phyloP scores from a whole-genome alignment of 2,329 filamentous ascomycete species.

The Hansfordia pulvinata region DNA sequence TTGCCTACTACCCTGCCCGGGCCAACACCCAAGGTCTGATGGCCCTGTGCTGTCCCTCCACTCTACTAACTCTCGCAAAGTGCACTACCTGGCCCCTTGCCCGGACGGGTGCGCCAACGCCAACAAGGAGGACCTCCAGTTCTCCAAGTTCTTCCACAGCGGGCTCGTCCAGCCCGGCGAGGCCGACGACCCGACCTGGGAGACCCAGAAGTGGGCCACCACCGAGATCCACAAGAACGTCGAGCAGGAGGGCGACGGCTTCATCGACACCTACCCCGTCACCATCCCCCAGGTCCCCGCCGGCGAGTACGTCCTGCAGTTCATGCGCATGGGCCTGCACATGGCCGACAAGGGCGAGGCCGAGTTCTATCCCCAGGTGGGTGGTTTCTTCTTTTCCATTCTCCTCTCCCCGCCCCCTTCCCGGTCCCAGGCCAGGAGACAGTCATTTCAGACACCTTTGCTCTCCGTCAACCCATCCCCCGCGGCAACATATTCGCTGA shows the following conservation, averaged over 20 bases:
- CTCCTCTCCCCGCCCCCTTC: no score
- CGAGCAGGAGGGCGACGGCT: slow-evolving; percentile 29
- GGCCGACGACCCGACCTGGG: slow-evolving; percentile 22
- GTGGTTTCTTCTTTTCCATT: no score
- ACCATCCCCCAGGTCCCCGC: slow-evolving; percentile 17
- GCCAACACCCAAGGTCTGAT: no score
- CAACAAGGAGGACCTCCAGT: slow-evolving; percentile 16
- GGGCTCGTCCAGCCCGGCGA: slow-evolving; percentile 13
- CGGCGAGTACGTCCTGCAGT: slow-evolving; percentile 11
- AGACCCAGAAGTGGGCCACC: slow-evolving; percentile 28
- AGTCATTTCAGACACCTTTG: background rate
- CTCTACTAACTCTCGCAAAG: no score
- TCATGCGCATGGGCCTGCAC: slow-evolving; percentile 14
- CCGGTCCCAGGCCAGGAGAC: no score
- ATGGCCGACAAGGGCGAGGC: slow-evolving; percentile 7
- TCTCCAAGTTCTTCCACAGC: slow-evolving; percentile 16
- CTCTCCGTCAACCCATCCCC: background rate
- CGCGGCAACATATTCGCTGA: slow-evolving; percentile 3
- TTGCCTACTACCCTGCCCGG: no score
- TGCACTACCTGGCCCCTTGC: slow-evolving; percentile 21
- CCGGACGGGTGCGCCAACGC: slow-evolving; percentile 16
- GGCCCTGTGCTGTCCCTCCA: no score
- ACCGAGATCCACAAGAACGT: slow-evolving; percentile 26
- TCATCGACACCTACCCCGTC: slow-evolving; percentile 24
- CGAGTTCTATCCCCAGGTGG: slow-evolving; percentile 13